Conservation (phyloP, 164 flowering plant species). For the Aristolochia contorta region DNA sequence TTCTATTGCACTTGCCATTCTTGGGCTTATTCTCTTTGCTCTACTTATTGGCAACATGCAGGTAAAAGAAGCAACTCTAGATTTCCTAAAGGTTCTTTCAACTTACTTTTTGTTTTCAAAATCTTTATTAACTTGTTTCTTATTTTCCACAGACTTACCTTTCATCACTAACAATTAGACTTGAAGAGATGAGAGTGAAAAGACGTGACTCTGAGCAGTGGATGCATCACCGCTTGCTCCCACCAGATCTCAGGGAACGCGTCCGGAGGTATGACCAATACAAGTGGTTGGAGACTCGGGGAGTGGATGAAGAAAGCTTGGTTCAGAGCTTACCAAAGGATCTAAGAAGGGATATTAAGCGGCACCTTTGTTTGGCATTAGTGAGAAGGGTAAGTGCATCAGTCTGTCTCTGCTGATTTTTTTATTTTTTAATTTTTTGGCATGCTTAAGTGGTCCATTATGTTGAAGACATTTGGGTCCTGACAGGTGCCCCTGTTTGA, state of each 20-base stretch:
- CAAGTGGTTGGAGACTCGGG: conserved; percentile 97
- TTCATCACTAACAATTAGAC: conserved; percentile 88
- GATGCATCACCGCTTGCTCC: conserved; percentile 99
- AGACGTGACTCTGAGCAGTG: conserved; percentile 99
- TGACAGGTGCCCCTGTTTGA: conserved; percentile 86
- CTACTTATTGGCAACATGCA: conserved; percentile 99
- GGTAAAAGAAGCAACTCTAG: conserved; percentile 27
- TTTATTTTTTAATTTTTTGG: too few relatives aligned
- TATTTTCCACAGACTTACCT: conserved; percentile 70
- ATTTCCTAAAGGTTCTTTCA: neutral
- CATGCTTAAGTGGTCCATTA: too few relatives aligned
- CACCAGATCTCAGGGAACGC: conserved; percentile 86
- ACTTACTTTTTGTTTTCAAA: neutral
- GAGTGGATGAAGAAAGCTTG: conserved; percentile 91
- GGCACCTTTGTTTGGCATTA: conserved; percentile 92
- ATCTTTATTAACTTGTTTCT: neutral
- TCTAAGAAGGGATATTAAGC: conserved; percentile 92
- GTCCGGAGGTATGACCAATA: conserved; percentile 97
- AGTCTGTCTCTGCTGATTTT: neutral
- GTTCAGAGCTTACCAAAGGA: conserved; percentile 92
- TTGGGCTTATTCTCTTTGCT: conserved; percentile 94
- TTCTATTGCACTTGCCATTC: conserved; percentile 74
- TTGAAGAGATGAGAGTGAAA: conserved; percentile 97
- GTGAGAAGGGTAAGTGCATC: conserved; percentile 68
- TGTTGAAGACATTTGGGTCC: too few relatives aligned